A percentile compares a stretch with the other conserved stretches of the same genome.
Evolutionary conservation across 768 basidiomycete species (phyloP).

Genomic region (Rhizopogon vinicolor): DNA sequence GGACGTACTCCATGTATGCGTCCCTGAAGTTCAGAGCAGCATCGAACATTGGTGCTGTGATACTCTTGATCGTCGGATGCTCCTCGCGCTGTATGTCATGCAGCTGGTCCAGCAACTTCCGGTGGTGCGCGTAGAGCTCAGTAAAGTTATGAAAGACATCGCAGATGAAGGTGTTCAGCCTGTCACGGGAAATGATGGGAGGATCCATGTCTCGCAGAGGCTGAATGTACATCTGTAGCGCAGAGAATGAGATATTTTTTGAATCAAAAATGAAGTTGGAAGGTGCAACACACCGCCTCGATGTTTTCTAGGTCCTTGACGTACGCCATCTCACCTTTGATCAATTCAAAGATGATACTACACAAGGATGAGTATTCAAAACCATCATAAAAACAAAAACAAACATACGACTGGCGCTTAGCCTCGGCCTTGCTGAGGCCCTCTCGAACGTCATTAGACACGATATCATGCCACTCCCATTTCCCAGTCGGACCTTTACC

Average conservation of each 20-base stretch:
- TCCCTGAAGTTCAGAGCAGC: slow-evolving; percentile 91
- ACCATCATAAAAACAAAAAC: background rate
- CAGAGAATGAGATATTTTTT: background rate
- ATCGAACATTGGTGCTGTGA: slow-evolving; percentile 83
- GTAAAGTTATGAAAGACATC: slow-evolving; percentile 89
- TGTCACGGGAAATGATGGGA: slow-evolving; percentile 59
- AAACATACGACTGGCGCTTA: slow-evolving; percentile 78
- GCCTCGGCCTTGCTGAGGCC: slow-evolving; percentile 66
- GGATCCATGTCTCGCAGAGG: slow-evolving; percentile 71
- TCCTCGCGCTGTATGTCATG: slow-evolving; percentile 87
- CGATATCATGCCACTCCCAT: slow-evolving; percentile 90
- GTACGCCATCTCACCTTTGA: slow-evolving; percentile 94
- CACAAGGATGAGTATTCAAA: background rate
- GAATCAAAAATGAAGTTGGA: background rate
- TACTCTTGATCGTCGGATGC: slow-evolving; percentile 69
- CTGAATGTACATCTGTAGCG: slow-evolving; percentile 69
- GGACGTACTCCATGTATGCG: slow-evolving; percentile 89
- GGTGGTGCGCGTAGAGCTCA: slow-evolving; percentile 72
- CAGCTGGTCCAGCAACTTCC: slow-evolving; percentile 71
- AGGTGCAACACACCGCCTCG: slow-evolving; percentile 50
- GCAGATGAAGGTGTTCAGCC: slow-evolving; percentile 69
- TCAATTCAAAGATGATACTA: slow-evolving; percentile 90
- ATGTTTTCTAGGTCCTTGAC: slow-evolving; percentile 90
- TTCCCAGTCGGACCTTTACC: slow-evolving; percentile 74
- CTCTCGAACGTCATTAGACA: slow-evolving; percentile 60